Evolutionary conservation across 306 rosid species (phyloP).

Genomic region (Prunus mongolica): DNA sequence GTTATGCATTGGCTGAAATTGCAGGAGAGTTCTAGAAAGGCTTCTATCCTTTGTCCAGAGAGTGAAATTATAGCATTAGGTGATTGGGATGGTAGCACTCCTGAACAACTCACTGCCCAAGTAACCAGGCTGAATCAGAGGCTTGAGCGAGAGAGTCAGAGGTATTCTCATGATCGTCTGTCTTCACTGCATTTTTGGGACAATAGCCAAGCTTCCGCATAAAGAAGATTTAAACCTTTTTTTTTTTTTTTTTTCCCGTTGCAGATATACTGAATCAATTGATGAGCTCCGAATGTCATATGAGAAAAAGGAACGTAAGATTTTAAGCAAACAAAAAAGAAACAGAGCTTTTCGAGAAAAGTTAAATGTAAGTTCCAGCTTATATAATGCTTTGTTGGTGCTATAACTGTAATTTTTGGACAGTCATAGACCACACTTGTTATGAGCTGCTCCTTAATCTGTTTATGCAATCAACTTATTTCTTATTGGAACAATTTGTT

Average conservation of each 20-base stretch:
- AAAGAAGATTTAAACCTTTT: background rate
- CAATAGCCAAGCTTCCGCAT: constrained; percentile 16
- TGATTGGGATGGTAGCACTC: constrained; percentile 60
- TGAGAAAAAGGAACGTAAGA: constrained; percentile 63
- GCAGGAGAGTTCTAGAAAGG: constrained; percentile 66
- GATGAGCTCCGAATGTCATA: constrained; percentile 69
- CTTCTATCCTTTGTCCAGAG: constrained; percentile 73
- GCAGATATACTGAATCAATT: constrained; percentile 70
- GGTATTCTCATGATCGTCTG: constrained; percentile 34
- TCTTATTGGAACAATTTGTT: background rate
- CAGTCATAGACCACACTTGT: background rate
- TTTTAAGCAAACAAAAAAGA: constrained; percentile 49
- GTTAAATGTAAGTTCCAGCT: constrained; percentile 35
- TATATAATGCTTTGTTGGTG: background rate
- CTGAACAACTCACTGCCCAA: constrained; percentile 73
- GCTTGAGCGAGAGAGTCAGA: constrained; percentile 61
- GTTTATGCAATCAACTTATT: background rate
- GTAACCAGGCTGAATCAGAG: constrained; percentile 52
- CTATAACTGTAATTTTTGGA: background rate
- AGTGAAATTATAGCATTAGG: constrained; percentile 58
- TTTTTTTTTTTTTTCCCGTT: background rate
- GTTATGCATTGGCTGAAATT: constrained; percentile 28
- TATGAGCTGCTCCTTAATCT: background rate
- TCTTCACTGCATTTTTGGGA: constrained; percentile 11
- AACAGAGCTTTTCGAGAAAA: constrained; percentile 59